Evolutionary conservation across 331 rosid species (phyloP), one percentile per base, ranked within the genome.

Genomic region (Telfairia occidentalis): DNA sequence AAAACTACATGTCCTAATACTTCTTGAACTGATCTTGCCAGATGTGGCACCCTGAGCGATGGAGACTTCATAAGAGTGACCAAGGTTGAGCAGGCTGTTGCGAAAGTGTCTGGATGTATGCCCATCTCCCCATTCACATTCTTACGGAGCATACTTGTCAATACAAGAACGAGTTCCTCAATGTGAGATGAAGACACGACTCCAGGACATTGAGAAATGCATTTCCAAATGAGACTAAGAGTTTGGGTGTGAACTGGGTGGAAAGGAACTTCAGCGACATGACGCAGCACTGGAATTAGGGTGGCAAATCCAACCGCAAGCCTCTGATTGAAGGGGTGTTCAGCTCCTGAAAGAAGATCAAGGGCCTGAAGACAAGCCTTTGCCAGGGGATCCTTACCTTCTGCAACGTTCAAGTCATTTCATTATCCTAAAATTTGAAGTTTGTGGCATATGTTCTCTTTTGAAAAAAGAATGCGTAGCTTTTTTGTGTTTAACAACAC

Each of bases 201-300:
- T 86, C 98, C 96, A 24, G 96, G 98, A 69, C 86, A 94, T 78
- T 85, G 91, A 75, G 96, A 88, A 82, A 90, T 74, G 80, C 95
- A 91, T 75, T 80, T 83, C 83, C 71, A 81, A 79, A 94, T 85
- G 75, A 91, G 96, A 79, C 85, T 85, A 73, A 90, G 83, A 16
- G 96, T 90, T 82, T 83, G 88, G 26, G 76, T 77, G 71, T 91
- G 97, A 83, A 61, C 97, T 13, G 96, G 96, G 78, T 94, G 97
- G 77, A 91, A 86, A 66, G 97, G 98, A 82, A 91, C 83, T 73
- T 87, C 96, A 67, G 97, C 90, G 45, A 94, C 88, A 18, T 94
- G 82, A 55, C 81, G 80, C 38, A 94, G 77, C 73, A 84, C 91
- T 59, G 96, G 95, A 84, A 94, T 84, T 83, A 94, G 85, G 80